Evolutionary conservation across 83 land plant species (phyloP).

Genomic region (Diphasiastrum complanatum): DNA sequence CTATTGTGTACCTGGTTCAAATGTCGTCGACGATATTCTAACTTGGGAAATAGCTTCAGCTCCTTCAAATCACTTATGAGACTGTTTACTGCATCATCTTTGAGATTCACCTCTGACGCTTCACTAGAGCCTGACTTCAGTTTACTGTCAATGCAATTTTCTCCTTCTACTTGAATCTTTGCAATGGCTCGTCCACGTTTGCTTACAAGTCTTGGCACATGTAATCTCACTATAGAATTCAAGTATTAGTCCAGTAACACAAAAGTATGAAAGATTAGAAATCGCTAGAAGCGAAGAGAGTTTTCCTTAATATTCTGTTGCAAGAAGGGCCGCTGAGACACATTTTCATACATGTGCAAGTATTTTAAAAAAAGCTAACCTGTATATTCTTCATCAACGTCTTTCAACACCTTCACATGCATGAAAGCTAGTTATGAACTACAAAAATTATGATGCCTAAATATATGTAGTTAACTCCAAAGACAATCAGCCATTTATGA

Average conservation of each 20-base stretch:
- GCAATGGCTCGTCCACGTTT: conserved; percentile 12
- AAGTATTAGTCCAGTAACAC: too few relatives aligned
- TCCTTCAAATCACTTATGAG: conserved; percentile 22
- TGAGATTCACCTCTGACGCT: too few relatives aligned
- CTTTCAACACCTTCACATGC: conserved; percentile 32
- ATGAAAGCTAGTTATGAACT: neutral
- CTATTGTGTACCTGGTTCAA: conserved; percentile 31
- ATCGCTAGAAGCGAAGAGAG: too few relatives aligned
- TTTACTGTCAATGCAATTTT: conserved; percentile 10
- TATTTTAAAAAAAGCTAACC: conserved; percentile 18
- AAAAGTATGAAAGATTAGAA: too few relatives aligned
- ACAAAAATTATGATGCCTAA: too few relatives aligned
- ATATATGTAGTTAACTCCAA: too few relatives aligned
- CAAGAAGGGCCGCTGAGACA: too few relatives aligned
- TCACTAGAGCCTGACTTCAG: too few relatives aligned
- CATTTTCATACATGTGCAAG: neutral
- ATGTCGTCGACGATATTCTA: conserved; percentile 28
- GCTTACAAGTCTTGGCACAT: conserved; percentile 21
- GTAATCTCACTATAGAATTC: conserved; percentile 25
- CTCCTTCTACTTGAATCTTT: neutral
- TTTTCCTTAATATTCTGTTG: neutral
- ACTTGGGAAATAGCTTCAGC: conserved; percentile 27
- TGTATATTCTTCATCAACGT: conserved; percentile 38
- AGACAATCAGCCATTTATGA: too few relatives aligned
- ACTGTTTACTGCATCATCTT: neutral